phyloP scores from a whole-genome alignment of 345 rosid species.

The Dovyalis caffra region DNA sequence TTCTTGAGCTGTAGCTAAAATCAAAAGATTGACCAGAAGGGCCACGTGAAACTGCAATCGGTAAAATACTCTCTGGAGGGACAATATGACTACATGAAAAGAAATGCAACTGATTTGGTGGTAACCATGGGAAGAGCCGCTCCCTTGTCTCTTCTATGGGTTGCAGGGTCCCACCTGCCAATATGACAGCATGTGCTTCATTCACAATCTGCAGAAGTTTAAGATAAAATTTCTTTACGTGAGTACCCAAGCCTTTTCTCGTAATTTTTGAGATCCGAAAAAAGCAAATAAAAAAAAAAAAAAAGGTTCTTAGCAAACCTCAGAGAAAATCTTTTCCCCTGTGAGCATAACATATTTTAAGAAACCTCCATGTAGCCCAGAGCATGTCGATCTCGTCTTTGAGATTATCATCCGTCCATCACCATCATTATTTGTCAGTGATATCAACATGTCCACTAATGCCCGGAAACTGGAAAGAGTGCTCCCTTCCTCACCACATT shows the following conservation, averaged over 20 bases:
- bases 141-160: slow-evolving; percentile 95
- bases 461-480: slow-evolving; percentile 70
- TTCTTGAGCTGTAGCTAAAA: slow-evolving; percentile 80
- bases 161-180: slow-evolving; percentile 96
- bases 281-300: slow-evolving; percentile 10
- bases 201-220: slow-evolving; percentile 84
- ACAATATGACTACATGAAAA: slow-evolving; percentile 89
- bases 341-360: slow-evolving; percentile 90
- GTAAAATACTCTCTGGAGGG: slow-evolving; percentile 78
- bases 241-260: not conserved
- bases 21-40: slow-evolving; percentile 81
- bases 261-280: slow-evolving; percentile 1
- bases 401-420: slow-evolving; percentile 92
- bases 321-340: slow-evolving; percentile 78
- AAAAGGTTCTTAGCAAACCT: slow-evolving; percentile 48
- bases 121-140: slow-evolving; percentile 85
- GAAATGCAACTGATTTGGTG: slow-evolving; percentile 60
- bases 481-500: slow-evolving; percentile 45
- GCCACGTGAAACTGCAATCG: slow-evolving; percentile 75
- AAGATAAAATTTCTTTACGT: slow-evolving; percentile 14
- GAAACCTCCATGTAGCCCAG: slow-evolving; percentile 54
- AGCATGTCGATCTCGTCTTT: slow-evolving; percentile 38
- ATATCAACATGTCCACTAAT: slow-evolving; percentile 58
- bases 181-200: slow-evolving; percentile 76
- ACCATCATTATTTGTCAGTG: slow-evolving; percentile 73